Conservation (phyloP, 176 grass and related monocot genomes). For the Bothriochloa decipiens region DNA sequence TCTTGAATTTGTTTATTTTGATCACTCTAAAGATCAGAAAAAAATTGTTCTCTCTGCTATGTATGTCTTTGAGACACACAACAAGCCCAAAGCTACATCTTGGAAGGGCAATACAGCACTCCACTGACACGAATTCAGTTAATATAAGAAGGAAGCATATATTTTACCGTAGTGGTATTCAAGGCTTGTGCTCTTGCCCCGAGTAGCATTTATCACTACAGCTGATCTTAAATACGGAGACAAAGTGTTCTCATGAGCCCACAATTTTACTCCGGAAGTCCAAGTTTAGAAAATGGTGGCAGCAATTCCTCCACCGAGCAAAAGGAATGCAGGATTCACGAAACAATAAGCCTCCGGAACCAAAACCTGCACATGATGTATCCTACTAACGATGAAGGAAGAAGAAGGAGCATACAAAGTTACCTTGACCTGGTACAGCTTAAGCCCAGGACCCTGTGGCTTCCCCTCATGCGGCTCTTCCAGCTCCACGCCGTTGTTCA, state of each 20-base stretch:
- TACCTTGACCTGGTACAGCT: constrained; percentile 97
- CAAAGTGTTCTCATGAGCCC: neutral
- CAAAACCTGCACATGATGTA: neutral
- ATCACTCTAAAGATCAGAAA: neutral
- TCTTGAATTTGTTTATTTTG: neutral
- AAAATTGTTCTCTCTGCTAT: neutral
- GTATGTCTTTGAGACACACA: neutral
- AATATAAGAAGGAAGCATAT: neutral
- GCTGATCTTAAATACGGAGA: neutral
- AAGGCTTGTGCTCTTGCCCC: constrained; percentile 10
- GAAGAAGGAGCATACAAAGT: neutral
- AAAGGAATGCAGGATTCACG: neutral
- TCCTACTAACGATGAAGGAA: neutral
- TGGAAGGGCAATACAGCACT: neutral
- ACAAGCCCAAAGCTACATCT: neutral
- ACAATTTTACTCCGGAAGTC: neutral
- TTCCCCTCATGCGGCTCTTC: constrained; percentile 34
- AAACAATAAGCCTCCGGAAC: neutral
- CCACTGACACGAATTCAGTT: neutral
- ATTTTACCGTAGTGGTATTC: neutral
- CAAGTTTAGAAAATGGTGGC: neutral
- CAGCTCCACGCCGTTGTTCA: constrained; percentile 28
- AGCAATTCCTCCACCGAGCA: constrained; percentile 8
- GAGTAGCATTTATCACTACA: neutral
- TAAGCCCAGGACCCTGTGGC: constrained; percentile 55